These are phyloP conservation scores for Vigna unguiculata DNA, from an alignment of 306 rosid species.

Conservation along the genomic window DNA sequence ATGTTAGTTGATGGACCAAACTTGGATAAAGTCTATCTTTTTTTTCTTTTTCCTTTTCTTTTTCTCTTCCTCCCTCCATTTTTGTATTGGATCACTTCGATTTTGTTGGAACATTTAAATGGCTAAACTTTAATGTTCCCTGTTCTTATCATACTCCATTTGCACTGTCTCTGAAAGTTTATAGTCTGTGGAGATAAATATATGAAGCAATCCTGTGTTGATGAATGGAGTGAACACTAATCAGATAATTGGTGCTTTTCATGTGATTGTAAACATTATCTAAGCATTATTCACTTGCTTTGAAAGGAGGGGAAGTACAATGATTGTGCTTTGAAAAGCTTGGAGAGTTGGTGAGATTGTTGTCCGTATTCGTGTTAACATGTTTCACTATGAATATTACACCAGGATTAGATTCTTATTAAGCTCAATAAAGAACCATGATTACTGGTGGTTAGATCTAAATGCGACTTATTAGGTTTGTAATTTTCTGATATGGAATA, in stretches of 20 bases:
- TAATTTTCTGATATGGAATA: slow-evolving; percentile 21
- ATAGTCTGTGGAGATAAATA: background rate
- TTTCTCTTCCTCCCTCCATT: background rate
- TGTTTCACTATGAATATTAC: slow-evolving; percentile 17
- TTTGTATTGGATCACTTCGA: background rate
- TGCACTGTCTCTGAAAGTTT: background rate
- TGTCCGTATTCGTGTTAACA: slow-evolving; percentile 6
- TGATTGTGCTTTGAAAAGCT: slow-evolving; percentile 32
- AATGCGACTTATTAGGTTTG: background rate
- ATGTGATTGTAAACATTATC: background rate
- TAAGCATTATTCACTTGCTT: background rate
- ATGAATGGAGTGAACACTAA: background rate
- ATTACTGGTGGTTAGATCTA: background rate
- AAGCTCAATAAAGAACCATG: background rate
- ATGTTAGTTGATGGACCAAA: slow-evolving; percentile 7
- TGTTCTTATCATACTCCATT: background rate
- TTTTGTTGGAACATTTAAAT: background rate
- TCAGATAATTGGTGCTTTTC: background rate
- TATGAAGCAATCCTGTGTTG: background rate
- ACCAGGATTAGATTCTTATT: slow-evolving; percentile 34
- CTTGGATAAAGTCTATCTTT: background rate
- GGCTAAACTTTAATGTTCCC: background rate
- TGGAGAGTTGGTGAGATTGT: slow-evolving; percentile 42
- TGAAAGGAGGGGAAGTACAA: background rate
- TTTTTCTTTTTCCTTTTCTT: background rate